Evolutionary conservation across 257 asterid genomes (phyloP), one percentile per base, ranked within the genome.

Genomic region (Scutellaria galericulata): DNA sequence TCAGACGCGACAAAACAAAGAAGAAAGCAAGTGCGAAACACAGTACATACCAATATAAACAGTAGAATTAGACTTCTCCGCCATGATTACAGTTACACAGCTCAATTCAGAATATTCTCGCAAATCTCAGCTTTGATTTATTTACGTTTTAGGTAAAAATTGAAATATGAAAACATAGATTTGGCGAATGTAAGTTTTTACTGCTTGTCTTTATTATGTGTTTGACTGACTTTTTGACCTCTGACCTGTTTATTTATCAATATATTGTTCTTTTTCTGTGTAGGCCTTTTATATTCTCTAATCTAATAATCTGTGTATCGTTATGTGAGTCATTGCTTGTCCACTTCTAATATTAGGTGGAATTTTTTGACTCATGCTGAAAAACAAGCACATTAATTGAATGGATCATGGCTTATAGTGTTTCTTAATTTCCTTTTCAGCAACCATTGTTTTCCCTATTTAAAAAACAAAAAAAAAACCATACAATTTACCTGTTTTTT

Each of bases 11-110:
- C 11, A 4, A 52, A 18, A 69, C 7, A 1, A 14, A 47, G 59
- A n/a, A 31, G 37, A 3, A 24, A 15, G 5, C 52, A 51, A 55
- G 0, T 9, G 56, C 39, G 65, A 48, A 52, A 57, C 39, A 71
- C 6, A 58, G 46, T 10, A 10, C 82, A 52, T 85, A 91, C 97
- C 97, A 9, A 91, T 75, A 56, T 89, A 91, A 65, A 91, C 78
- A 39, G 90, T 75, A 63, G 83, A 79, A 58, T 72, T 86, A 10
- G 88, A 75, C 64, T 77, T 81, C 31, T 83, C 88, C 51, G 92
- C 87, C 96, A 91, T 89, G 76, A 74, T 53, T 10, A 59, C 27
- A 42, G 72, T 53, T 10, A 59, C 27, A 42, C 42, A 61, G 37
- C 27, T 48, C 10, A 37, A 65, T 27, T 9, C 10, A 59, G 72